Evolutionary conservation across 805 yeast genomes (phyloP), one percentile per base, ranked within the genome.

Genomic region (Ogataea parapolymorpha): DNA sequence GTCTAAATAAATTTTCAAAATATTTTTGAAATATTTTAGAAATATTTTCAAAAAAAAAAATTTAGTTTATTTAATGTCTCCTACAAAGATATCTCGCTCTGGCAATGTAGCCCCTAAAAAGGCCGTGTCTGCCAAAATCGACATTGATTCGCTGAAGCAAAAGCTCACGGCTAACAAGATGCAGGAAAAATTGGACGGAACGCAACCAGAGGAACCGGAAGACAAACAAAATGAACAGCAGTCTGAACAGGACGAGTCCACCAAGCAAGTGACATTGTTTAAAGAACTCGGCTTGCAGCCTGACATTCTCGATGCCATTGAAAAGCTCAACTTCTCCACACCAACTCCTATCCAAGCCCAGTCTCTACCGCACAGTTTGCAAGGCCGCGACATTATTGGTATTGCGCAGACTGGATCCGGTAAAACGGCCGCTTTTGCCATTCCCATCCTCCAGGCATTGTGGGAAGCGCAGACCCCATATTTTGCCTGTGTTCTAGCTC

Each of bases 371-470:
- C 84, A 85, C 50, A 96, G 96, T 3, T 66, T 93, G 14, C 79
- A 83, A 51, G 96, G 96, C 3, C 79, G 88, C 50, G 99, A 91
- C 66, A 82, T 91, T 34, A 89, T 91, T 57, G 99, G 99, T 11
- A 74, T 91, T 47, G 99, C 99, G 0, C 96, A 91, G 58, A 91
- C 99, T 0, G 99, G 99, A 32, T 87, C 96, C 4, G 99, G 99
- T 49, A 91, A 91, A 64, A 93, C 99, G 0, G 99, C 98, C 0
- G 99, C 99, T 0, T 93, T 93, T 71, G 97, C 98, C 7, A 79
- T 93, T 37, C 99, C 99, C 1, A 87, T 93, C 32, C 71, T 93
- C 24, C 97, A 93, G 62, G 81, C 87, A 1, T 70, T 93, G 35
- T 90, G 96, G 88, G 80, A 87, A 41, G 89, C 82, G 20, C 96